A percentile compares a stretch with the other conserved stretches of the same genome.
Conservation (phyloP, 495 filamentous ascomycete species). For the Aspergillus funiculosus region DNA sequence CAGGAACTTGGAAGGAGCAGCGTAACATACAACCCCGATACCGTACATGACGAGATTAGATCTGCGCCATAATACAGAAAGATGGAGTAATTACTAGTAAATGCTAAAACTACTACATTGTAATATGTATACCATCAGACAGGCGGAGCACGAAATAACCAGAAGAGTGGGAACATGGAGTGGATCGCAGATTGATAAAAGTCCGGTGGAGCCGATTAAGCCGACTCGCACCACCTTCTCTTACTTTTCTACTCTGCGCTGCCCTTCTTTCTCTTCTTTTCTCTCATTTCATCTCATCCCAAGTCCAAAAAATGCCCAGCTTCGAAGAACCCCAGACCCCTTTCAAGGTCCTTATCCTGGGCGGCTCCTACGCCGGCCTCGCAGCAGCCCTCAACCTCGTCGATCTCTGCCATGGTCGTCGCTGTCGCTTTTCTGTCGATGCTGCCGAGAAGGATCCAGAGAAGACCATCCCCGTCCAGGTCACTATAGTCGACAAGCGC, state of each 20-base stretch:
- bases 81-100: too few species aligned
- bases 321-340: slow-evolving; percentile 24
- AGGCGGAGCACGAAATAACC: not conserved
- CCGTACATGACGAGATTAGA: too few species aligned
- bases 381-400: slow-evolving; percentile 54
- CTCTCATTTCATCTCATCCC: not conserved
- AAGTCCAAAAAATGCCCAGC: slow-evolving; percentile 25
- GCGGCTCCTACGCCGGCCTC: slow-evolving; percentile 62
- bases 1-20: too few species aligned
- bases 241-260: not conserved
- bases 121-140: too few species aligned
- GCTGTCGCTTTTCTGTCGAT: slow-evolving; percentile 31
- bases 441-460: slow-evolving; percentile 22
- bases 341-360: slow-evolving; percentile 49
- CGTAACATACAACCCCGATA: too few species aligned
- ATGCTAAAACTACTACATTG: too few species aligned
- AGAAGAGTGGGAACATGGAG: not conserved
- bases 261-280: not conserved
- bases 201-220: not conserved
- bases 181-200: slow-evolving; percentile 4
- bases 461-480: slow-evolving; percentile 47
- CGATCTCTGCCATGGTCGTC: slow-evolving; percentile 49
- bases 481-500: slow-evolving; percentile 63
- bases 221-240: not conserved
- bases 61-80: too few species aligned